A percentile compares a stretch with the other conserved stretches of the same genome.
Evolutionary conservation across 225 moss, liverwort and hornwort species (phyloP).

Genomic region (Ulota crispa): DNA sequence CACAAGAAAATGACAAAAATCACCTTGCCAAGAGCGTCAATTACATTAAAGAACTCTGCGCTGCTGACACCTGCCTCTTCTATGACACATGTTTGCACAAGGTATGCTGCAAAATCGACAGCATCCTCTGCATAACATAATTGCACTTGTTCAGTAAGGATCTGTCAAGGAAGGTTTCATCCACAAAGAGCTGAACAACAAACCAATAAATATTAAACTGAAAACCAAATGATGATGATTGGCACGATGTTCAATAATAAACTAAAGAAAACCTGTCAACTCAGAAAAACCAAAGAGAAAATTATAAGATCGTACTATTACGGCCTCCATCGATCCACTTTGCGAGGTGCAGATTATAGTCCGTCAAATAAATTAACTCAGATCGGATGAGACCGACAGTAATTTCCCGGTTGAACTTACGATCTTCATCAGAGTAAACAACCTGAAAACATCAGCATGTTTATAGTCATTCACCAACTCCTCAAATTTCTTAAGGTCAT

Average conservation of each 20-base stretch:
- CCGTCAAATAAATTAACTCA: slow-evolving; percentile 83
- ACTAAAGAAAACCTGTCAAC: neutral
- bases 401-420: slow-evolving; percentile 86
- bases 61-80: slow-evolving; percentile 89
- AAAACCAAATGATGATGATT: neutral
- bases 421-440: slow-evolving; percentile 87
- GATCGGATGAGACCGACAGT: slow-evolving; percentile 85
- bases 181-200: neutral
- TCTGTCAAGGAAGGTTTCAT: neutral
- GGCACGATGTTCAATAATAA: neutral
- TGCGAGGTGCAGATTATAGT: slow-evolving; percentile 80
- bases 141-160: slow-evolving; percentile 7
- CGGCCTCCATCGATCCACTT: slow-evolving; percentile 96
- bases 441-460: slow-evolving; percentile 51
- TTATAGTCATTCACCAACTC: neutral
- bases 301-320: slow-evolving; percentile 58
- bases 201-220: neutral
- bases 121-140: slow-evolving; percentile 61
- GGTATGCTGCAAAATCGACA: slow-evolving; percentile 77
- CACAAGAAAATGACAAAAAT: neutral
- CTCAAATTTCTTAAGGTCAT: neutral
- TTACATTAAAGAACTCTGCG: slow-evolving; percentile 87
- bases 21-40: slow-evolving; percentile 91
- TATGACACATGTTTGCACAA: slow-evolving; percentile 88
- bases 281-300: neutral